Evolutionary conservation across 352 stramenopile genomes (phyloP), one percentile per base, ranked within the genome.

Genomic region (Phytopythium helicoides): DNA sequence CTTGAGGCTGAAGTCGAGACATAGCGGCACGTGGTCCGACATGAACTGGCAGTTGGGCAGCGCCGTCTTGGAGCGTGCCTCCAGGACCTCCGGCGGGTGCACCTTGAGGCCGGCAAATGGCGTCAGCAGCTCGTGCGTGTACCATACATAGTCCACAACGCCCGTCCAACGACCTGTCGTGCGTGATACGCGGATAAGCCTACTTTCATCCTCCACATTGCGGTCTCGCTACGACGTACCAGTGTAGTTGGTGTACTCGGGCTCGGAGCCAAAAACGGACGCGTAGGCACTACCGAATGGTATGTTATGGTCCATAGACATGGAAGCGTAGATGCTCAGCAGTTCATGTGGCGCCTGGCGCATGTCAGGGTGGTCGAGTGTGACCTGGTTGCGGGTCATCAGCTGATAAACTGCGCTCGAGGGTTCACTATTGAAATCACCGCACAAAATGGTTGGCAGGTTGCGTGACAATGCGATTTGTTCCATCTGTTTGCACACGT

Each of bases 381-480:
- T 61, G 22, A 93, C 72, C 52, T 94, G 84, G 47, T 94, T 92
- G 23, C 71, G 88, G 60, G 85, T 94, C 67, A 99, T 87, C 47
- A 99, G 89, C 66, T 98, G 91, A 72, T 99, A 99, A 39, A 99
- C 97, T 18, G 94, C 91, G 55, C 88, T 98, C 48, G 89, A 80
- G 33, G 97, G 96, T 57, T 98, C 97, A 56, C 87, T 98, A 80
- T 99, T 99, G 63, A 99, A 99, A 65, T 99, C 97, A 37, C 97
- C 97, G 67, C 95, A 99, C 23, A 99, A 77, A 55, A 99, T 95
- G 34, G 98, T 81, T 26, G 96, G 96, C 23, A 98, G 71, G 48
- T 92, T 82, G 25, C 84, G 78, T 23, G 69, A 66, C 36, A 91
- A 41, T 10, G 67, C 76, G 11, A 93, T 60, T 7, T 78, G 82